Evolutionary conservation across 305 asterid genomes (phyloP).

Genomic region (Fraxinus platypoda): DNA sequence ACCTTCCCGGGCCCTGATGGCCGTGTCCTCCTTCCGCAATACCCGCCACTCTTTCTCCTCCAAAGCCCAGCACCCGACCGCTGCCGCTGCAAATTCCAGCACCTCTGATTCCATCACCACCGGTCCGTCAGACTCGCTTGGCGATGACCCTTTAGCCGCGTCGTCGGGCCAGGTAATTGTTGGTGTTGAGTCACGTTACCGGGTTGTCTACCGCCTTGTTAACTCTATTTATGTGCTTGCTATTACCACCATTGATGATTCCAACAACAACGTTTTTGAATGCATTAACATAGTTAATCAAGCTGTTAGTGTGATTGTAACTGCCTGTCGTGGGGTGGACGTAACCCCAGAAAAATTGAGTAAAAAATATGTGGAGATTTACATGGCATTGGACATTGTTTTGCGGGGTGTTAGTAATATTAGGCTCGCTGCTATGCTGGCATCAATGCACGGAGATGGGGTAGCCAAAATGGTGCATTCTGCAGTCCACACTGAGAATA

Average conservation of each 20-base stretch:
- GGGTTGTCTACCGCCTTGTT: conserved; percentile 78
- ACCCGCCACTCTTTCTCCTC: conserved; percentile 69
- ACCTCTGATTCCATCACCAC: conserved; percentile 38
- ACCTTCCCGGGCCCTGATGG: conserved; percentile 86
- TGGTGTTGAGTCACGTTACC: conserved; percentile 75
- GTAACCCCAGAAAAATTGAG: conserved; percentile 84
- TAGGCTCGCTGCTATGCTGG: conserved; percentile 83
- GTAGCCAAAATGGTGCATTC: conserved; percentile 92
- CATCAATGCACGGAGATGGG: conserved; percentile 89
- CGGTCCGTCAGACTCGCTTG: conserved; percentile 41
- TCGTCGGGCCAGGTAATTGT: conserved; percentile 88
- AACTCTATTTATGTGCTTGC: conserved; percentile 79
- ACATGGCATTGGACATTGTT: conserved; percentile 89
- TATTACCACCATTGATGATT: conserved; percentile 62
- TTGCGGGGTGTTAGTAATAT: conserved; percentile 81
- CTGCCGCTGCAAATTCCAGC: conserved; percentile 23
- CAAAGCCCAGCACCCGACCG: conserved; percentile 34
- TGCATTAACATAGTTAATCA: conserved; percentile 81
- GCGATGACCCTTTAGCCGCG: conserved; percentile 88
- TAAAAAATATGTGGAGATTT: conserved; percentile 77
- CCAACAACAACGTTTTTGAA: conserved; percentile 72
- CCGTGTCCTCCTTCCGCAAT: conserved; percentile 77
- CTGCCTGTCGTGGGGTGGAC: conserved; percentile 89
- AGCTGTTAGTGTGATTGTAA: conserved; percentile 73
- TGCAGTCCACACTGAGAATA: conserved; percentile 71